Evolutionary conservation across 176 grass and related monocot species (phyloP), one percentile per base, ranked within the genome.

Genomic region (Oryza glumipatula): DNA sequence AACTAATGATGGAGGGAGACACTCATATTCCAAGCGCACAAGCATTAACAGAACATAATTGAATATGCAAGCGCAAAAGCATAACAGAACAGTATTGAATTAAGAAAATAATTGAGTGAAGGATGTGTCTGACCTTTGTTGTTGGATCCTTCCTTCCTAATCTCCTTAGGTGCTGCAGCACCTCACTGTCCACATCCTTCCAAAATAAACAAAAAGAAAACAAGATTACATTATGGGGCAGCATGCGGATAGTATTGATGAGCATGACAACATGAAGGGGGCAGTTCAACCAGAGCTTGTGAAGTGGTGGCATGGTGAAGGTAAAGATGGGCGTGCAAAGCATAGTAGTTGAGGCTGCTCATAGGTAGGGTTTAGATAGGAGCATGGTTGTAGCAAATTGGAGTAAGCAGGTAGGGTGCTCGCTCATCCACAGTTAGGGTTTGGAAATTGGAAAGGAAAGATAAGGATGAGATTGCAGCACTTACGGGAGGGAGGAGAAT

Each of bases 121-220:
- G 49, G 76, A 65, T 86, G 30, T 65, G 80, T 47, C 48, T 90
- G 83, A 94, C 96, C 91, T 98, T 98, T 84, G 93, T 94, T 72
- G 93, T 98, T 17, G 93, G 88, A 88, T 98, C 96, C 75, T 98
- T 98, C 35, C 96, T 89, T 67, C 89, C 96, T 21, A 98, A 78
- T 88, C 96, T 92, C 90, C 91, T 84, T 76, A 94, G 83, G 84
- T 98, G 91, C 81, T 98, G 96, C 68, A 83, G 83, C 72, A 98
- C 81, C 41, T 95, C 93, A 83, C 85, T 82, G 36, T 94, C 96
- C 74, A 95, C 80, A 84, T 95, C 96, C 96, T 95, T 66, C 26
- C 30, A 32, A 32, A 80, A 4, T 3, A 35, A 60, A 72, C 0
- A 78, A 54, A 64, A 75, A 22, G 12, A 58, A 51, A 76, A 78